Evolutionary conservation across 441 rosid genomes (phyloP).

Genomic region (Codiaeum variegatum): DNA sequence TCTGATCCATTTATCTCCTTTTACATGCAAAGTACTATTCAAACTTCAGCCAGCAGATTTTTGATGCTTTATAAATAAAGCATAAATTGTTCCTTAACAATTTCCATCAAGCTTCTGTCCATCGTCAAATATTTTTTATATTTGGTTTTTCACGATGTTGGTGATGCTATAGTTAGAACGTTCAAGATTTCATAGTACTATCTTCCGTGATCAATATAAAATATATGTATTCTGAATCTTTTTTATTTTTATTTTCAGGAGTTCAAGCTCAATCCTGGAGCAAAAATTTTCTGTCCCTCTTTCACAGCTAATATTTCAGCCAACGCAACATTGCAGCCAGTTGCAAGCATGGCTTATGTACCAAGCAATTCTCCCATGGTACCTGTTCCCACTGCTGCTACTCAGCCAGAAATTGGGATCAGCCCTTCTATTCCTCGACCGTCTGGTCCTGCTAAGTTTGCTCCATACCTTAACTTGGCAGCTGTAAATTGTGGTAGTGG

Average conservation of each 20-base stretch:
- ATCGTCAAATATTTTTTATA: not conserved
- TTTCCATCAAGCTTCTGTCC: not conserved
- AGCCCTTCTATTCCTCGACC: conserved; percentile 47
- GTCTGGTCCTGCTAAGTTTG: conserved; percentile 48
- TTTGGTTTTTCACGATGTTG: not conserved
- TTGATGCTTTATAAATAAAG: not conserved
- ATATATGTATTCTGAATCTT: not conserved
- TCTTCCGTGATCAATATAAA: not conserved
- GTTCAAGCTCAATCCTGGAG: conserved; percentile 81
- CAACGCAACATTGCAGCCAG: conserved; percentile 40
- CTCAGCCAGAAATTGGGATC: conserved; percentile 52
- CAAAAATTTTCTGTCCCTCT: conserved; percentile 74
- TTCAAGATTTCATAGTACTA: conserved; percentile 3
- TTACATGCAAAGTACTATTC: not conserved
- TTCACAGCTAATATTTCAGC: conserved; percentile 42
- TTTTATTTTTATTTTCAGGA: conserved; percentile 60
- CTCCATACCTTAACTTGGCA: conserved; percentile 44
- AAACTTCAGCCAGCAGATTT: not conserved
- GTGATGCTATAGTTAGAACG: conserved; percentile 15
- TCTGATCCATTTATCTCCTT: not conserved
- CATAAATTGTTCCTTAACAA: not conserved
- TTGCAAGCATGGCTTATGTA: conserved; percentile 44
- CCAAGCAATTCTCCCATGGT: conserved; percentile 45
- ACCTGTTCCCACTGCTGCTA: conserved; percentile 41
- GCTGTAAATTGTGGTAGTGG: conserved; percentile 43